Base-by-base conservation (phyloP, 164 flowering plant genomes). In the Protea cynaroides region DNA sequence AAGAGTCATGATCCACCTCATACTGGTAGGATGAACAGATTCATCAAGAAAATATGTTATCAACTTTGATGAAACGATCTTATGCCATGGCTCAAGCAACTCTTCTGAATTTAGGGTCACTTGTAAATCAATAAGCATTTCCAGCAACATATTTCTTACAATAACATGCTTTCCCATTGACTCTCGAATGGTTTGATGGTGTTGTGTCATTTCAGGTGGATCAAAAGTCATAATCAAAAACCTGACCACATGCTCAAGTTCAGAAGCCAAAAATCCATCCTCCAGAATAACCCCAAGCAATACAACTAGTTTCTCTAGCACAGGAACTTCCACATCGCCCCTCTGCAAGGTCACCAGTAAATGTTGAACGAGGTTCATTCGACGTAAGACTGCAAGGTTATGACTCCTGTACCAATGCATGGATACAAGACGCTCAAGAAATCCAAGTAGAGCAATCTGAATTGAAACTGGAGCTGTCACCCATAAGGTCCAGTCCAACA, bases 391-490 rank as follows among this genome's bases (percentile, higher is more conserved):
- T 25, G 98, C 88, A 47, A 95, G 95, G 63, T 95, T 95, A 74
- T 95, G 99, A 78, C 84, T 88, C 69, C 99, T 78, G 68, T 95
- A 95, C 98, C 98, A 95, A 70, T 92, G 99, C 94, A 95, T 95
- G 21, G 98, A 92, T 37, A 95, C 99, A 36, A 95, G 78, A 68
- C 90, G 87, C 81, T 92, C 99, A 61, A 95, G 96, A 82, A 95
- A 95, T 23, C 90, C 92, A 58, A 95, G 78, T 37, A 95, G 76
- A 18, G 97, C 81, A 80, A 95, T 88, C 72, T 95, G 99, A 71
- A 92, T 82, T 14, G 97, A 72, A 71, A 92, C 78, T 24, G 94
- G 85, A 58, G 97, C 86, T 9, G 81, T 79, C 37, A 95, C 99
- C 99, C 99, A 95, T 72, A 95, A 73, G 23, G 99, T 95, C 99